These are phyloP conservation scores for Cucurbita maxima DNA, from an alignment of 306 rosid species.

Conservation along the genomic window DNA sequence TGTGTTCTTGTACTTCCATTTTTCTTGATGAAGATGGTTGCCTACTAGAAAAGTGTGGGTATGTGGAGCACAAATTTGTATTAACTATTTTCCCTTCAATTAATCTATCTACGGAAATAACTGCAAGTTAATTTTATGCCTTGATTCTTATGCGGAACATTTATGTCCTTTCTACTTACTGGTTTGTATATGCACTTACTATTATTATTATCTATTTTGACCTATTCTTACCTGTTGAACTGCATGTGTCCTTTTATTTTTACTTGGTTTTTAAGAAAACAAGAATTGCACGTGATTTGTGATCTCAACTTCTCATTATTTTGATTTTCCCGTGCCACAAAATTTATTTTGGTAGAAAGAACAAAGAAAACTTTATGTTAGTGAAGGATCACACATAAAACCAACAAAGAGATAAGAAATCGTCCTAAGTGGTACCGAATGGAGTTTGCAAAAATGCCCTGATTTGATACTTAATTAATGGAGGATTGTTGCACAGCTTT, in stretches of 20 bases:
- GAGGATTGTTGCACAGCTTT: neutral
- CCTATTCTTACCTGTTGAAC: neutral
- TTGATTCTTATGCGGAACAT: neutral
- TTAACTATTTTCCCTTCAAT: neutral
- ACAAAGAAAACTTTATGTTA: no score
- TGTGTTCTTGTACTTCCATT: neutral
- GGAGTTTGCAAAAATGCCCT: neutral
- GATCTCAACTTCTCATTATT: no score
- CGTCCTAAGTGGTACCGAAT: neutral
- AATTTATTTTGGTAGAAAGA: no score
- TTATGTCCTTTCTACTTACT: neutral
- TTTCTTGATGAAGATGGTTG: neutral
- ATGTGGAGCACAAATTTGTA: no score
- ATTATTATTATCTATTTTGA: neutral
- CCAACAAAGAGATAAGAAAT: neutral
- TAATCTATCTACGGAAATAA: neutral
- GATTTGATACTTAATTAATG: neutral
- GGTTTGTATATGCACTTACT: neutral
- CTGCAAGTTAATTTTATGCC: neutral
- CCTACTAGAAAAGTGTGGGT: no score
- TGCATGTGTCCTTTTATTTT: neutral
- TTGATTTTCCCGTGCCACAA: no score
- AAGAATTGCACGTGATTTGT: no score
- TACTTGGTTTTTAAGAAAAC: no score
- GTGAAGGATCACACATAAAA: no score